These are phyloP conservation scores for Paulownia fortunei DNA, from an alignment of 257 asterid species.

Conservation along the genomic window DNA sequence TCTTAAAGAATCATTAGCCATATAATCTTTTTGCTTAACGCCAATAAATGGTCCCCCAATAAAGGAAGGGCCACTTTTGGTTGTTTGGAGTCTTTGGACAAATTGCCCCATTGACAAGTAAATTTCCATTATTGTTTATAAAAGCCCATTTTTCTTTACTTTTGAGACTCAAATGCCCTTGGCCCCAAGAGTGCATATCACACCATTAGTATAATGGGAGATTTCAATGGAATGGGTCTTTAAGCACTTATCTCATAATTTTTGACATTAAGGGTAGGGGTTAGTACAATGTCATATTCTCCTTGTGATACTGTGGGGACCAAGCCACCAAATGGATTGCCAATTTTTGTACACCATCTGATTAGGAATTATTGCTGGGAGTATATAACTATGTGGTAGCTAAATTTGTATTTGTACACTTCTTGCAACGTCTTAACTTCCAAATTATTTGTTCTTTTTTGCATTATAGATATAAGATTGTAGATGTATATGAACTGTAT, in stretches of 20 bases:
- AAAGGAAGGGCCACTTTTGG: constrained; percentile 40
- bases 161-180: constrained; percentile 33
- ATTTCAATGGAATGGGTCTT: no score
- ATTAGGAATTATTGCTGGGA: no score
- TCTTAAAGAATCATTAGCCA: constrained; percentile 47
- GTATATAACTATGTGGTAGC: no score
- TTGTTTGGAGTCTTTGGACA: constrained; percentile 40
- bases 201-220: constrained; percentile 12
- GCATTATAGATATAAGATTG: no score
- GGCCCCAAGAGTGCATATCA: constrained; percentile 17
- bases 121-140: no score
- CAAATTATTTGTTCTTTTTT: no score
- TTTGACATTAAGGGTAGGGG: constrained; percentile 38
- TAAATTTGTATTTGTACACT: no score
- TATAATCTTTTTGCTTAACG: constrained; percentile 40
- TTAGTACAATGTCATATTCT: constrained; percentile 48
- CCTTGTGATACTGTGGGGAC: constrained; percentile 50
- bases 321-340: constrained; percentile 26
- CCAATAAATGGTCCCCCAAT: constrained; percentile 45
- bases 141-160: no score
- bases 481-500: no score
- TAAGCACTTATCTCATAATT: no score
- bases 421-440: no score
- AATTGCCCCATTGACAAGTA: constrained; percentile 23
- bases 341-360: no score